phyloP scores from a whole-genome alignment of 805 yeast species.

The Zygoascus bituminiphila region DNA sequence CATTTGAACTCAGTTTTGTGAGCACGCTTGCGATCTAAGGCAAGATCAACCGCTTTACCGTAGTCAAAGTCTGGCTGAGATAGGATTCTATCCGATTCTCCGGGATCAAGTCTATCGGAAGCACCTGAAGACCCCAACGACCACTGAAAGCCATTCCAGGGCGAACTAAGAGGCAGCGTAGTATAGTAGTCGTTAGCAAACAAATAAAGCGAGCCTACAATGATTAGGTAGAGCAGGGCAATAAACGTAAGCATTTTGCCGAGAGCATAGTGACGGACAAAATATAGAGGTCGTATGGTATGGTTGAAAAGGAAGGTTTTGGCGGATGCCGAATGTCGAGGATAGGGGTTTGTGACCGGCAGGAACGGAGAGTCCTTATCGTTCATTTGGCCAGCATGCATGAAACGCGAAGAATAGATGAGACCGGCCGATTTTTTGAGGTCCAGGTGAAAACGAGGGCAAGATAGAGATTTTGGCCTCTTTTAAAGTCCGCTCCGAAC shows the following conservation, averaged over 20 bases:
- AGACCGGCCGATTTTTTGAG: too few species aligned
- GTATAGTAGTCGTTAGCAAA: slow-evolving; percentile 10
- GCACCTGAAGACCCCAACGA: background rate
- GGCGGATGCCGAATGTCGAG: background rate
- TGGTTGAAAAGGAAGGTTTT: background rate
- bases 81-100: background rate
- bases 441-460: background rate
- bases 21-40: slow-evolving; percentile 4
- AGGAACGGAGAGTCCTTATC: background rate
- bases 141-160: slow-evolving; percentile 3
- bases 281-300: slow-evolving; percentile 1
- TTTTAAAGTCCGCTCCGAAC: background rate
- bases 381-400: background rate
- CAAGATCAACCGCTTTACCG: slow-evolving; percentile 10
- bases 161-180: slow-evolving; percentile 1
- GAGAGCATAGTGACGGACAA: slow-evolving; percentile 11
- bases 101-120: background rate
- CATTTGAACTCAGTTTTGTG: slow-evolving; percentile 18
- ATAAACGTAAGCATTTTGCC: slow-evolving; percentile 13
- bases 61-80: background rate
- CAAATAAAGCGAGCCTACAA: slow-evolving; percentile 12
- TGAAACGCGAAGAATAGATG: background rate
- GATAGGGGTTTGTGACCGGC: slow-evolving; percentile 7
- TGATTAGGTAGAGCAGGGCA: slow-evolving; percentile 11
- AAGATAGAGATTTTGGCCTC: background rate